Percentiles rank a stretch among this genome's conserved stretches.
Evolutionary conservation across 1,139 yeast genomes (phyloP).

Genomic region (Yamadazyma mexicana): DNA sequence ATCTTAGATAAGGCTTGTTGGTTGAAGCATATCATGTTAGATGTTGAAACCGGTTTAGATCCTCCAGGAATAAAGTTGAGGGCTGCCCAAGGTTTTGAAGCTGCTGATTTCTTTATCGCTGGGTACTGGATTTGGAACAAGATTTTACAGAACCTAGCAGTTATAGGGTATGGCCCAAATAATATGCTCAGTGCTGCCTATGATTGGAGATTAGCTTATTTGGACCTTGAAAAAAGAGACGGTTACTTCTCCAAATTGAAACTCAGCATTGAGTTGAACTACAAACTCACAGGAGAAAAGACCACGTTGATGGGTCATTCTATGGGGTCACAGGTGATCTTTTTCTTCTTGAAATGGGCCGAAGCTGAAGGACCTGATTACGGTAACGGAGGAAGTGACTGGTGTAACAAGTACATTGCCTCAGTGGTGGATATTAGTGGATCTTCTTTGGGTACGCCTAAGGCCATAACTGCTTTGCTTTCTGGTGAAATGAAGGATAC

Average conservation of each 20-base stretch:
- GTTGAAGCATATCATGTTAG: slow-evolving; percentile 87
- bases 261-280: slow-evolving; percentile 61
- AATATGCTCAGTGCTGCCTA: slow-evolving; percentile 89
- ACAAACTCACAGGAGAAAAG: slow-evolving; percentile 60
- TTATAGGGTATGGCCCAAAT: slow-evolving; percentile 89
- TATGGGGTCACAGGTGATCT: slow-evolving; percentile 91
- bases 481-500: slow-evolving; percentile 99
- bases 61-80: slow-evolving; percentile 79
- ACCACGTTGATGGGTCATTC: slow-evolving; percentile 86
- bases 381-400: slow-evolving; percentile 84
- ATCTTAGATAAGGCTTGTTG: slow-evolving; percentile 88
- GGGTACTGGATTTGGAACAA: slow-evolving; percentile 99
- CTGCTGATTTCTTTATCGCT: slow-evolving; percentile 93
- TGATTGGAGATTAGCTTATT: slow-evolving; percentile 92
- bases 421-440: slow-evolving; percentile 88
- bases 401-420: slow-evolving; percentile 85
- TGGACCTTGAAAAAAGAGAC: slow-evolving; percentile 85
- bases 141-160: slow-evolving; percentile 87
- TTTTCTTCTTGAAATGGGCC: slow-evolving; percentile 91
- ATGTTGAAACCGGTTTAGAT: slow-evolving; percentile 88
- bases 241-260: slow-evolving; percentile 79
- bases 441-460: slow-evolving; percentile 87
- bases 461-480: slow-evolving; percentile 83
- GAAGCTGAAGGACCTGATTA: slow-evolving; percentile 77
- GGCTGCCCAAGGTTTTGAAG: slow-evolving; percentile 96